Conservation (phyloP, 1,284 basidiomycete species). For the Microbotryomycetes sp. region DNA sequence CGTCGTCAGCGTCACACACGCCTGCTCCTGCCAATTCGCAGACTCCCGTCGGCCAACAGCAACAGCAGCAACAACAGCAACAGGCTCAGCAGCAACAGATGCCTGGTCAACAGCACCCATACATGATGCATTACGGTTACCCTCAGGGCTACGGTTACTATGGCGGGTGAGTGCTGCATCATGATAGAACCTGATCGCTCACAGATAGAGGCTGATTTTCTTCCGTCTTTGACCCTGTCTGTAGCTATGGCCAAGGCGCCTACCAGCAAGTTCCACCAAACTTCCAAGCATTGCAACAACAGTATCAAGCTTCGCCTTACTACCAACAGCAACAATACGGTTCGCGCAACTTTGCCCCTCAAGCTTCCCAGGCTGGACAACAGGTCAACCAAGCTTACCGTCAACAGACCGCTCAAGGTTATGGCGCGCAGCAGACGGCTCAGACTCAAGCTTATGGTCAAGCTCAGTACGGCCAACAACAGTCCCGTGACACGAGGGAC, state of each 20-base stretch:
- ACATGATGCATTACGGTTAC: slow-evolving; percentile 19
- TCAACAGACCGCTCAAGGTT: not conserved
- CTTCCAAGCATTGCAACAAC: slow-evolving; percentile 25
- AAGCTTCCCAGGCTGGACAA: not conserved
- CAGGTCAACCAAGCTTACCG: not conserved
- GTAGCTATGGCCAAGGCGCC: not conserved
- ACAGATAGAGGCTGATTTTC: not conserved
- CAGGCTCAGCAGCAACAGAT: slow-evolving; percentile 10
- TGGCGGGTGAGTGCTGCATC: not conserved
- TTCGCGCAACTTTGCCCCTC: not conserved
- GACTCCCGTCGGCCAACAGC: slow-evolving; percentile 9
- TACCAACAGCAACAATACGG: not conserved
- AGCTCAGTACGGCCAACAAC: not conserved
- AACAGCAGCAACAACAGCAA: slow-evolving; percentile 18
- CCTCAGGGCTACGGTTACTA: slow-evolving; percentile 12
- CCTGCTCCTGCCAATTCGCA: slow-evolving; percentile 10
- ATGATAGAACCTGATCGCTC: not conserved
- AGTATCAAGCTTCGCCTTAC: slow-evolving; percentile 1
- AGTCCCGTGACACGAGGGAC: not conserved
- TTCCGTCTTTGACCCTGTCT: no score
- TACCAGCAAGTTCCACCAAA: slow-evolving; percentile 32
- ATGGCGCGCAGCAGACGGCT: not conserved
- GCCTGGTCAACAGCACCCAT: slow-evolving; percentile 11
- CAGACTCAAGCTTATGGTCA: not conserved
- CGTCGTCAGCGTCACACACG: slow-evolving; percentile 1